phyloP scores from a whole-genome alignment of 1,284 basidiomycete genomes.

The Ceraceosorus guamensis region DNA sequence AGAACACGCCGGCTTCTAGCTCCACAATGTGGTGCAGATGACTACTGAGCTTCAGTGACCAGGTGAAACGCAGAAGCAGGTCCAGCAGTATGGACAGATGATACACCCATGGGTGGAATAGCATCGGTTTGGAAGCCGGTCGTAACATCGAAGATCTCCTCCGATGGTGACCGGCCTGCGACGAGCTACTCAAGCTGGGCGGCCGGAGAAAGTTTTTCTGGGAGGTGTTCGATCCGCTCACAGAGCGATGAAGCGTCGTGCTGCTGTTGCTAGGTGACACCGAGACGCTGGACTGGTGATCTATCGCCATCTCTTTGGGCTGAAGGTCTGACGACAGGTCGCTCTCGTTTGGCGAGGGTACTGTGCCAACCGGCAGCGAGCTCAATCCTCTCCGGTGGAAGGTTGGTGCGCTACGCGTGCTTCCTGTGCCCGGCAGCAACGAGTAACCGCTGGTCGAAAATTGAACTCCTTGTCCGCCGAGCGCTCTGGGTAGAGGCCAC shows the following conservation, averaged over 20 bases:
- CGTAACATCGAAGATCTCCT: too few species aligned
- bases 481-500: conserved; percentile 14
- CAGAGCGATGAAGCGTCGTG: neutral
- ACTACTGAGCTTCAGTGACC: conserved; percentile 82
- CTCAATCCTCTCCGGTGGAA: conserved; percentile 6
- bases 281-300: neutral
- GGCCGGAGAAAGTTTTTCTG: neutral
- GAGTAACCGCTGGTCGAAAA: conserved; percentile 6
- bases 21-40: conserved; percentile 78
- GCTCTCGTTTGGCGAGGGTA: neutral
- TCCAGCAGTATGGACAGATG: conserved; percentile 76
- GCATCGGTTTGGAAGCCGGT: too few species aligned
- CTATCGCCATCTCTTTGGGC: neutral
- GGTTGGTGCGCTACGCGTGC: neutral
- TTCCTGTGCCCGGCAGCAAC: neutral
- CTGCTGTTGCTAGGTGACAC: conserved; percentile 1
- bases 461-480: conserved; percentile 17
- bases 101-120: conserved; percentile 68
- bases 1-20: conserved; percentile 75
- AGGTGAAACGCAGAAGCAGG: conserved; percentile 82
- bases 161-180: too few species aligned
- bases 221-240: neutral
- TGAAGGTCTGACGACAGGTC: neutral
- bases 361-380: conserved; percentile 1
- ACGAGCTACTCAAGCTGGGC: neutral